Evolutionary conservation across 148 eudicot genomes (phyloP), one percentile per base, ranked within the genome.

Genomic region (Amaranthus cruentus): DNA sequence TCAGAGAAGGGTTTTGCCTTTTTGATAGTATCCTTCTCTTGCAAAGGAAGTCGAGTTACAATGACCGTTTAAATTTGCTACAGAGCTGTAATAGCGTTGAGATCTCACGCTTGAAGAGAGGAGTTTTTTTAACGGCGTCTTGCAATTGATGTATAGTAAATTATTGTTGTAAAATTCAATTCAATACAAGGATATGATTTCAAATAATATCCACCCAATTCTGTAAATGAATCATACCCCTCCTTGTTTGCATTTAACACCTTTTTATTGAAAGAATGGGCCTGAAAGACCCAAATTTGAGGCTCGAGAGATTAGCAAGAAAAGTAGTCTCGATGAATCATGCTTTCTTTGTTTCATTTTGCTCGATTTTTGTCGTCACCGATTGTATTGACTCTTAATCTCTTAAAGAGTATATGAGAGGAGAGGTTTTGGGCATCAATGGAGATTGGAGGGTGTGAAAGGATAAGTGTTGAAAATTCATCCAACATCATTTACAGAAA

Each of bases 131-230:
- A 71, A 43, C 51, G 57, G 68, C 60, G 56, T 65, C 66, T 55
- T 69, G 74, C 18, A 12, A 58, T 60, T 65, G 14, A 57, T 79
- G 82, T 79, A 79, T 55, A 79, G 78, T 71, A 14, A 8, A 18
- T 65, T 12, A 70, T 70, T 79, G 55, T 58, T 79, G 82, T 79
- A 79, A 49, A 73, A 70, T 50, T 75, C 28, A 28, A 75, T 71
- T 75, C 52, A 48, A 28, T 55, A 52, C 58, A 63, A 3, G 50
- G 54, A 7, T 54, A 59, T 55, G 55, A 60, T 42, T 9, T 46
- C 43, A 62, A 62, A 6, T 68, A 53, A 53, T 74, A 74, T 68
- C 44, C 51, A 79, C 70, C 62, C 15, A 3, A 79, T 63, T 79
- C 56, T 46, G 70, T 57, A n/a, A 10, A 11, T 15, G 38, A 43